Evolutionary conservation across 169 alveolate genomes (phyloP), one percentile per base, ranked within the genome.

Genomic region (Plasmodium gonderi): DNA sequence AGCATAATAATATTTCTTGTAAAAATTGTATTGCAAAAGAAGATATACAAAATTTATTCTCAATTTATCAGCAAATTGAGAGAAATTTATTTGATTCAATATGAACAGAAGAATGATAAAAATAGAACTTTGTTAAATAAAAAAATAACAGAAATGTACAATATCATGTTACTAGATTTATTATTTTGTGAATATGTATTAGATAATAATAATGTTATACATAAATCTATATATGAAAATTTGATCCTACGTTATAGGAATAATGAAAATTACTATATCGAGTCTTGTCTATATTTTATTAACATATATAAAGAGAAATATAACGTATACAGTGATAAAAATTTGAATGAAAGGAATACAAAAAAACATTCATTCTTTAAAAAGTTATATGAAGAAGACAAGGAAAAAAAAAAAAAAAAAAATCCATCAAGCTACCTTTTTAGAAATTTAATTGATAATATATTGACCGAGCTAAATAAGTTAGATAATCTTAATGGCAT

Each of bases 71-170:
- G 33, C 26, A 45, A 44, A 0, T 8, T 90, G 23, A 45, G 51
- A 65, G 72, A 75, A 42, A 23, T 75, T 11, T 76, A 87, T 26
- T 20, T 69, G 11, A 9, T 17, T 29, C 80, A 65, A 45, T 60
- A 60, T 29, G 64, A 42, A 17, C n/a, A 12, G 9, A 60, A 60
- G 60, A 9, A 49, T 29, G 67, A 51, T 23, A 74, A 36, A 68
- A 47, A 23, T 74, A 85, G 44, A 72, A 85, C 47, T 42, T 36
- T 90, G 9, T 90, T 90, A 33, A 45, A 78, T 77, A 78, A 77
- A 78, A 90, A 90, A 78, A 20, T 90, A 47, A 90, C 94, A 47
- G 83, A 79, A 78, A 23, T 90, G 64, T 90, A 90, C 42, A 65
- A 90, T 72, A 90, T 90, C 33, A 17, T 90, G 31, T 29, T 90